Evolutionary conservation across 768 basidiomycete species (phyloP).

Genomic region (Lactarius sp.): DNA sequence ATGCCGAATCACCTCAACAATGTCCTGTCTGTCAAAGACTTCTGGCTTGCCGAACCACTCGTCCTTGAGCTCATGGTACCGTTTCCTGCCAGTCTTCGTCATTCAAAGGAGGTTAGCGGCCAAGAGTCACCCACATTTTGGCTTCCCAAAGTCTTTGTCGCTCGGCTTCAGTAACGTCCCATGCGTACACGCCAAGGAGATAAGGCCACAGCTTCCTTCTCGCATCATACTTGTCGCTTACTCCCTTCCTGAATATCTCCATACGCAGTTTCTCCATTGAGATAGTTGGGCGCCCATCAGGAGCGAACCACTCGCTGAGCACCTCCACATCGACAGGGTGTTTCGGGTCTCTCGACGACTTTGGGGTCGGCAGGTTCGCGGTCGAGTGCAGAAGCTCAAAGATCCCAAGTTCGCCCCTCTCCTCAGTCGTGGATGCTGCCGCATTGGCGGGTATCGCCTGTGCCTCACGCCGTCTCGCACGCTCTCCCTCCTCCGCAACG

Average conservation of each 20-base stretch:
- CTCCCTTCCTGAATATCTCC: slow-evolving; percentile 75
- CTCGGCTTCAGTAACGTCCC: slow-evolving; percentile 64
- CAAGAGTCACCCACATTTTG: slow-evolving; percentile 46
- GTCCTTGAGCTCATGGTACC: slow-evolving; percentile 65
- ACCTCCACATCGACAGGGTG: slow-evolving; percentile 69
- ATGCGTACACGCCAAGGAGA: slow-evolving; percentile 76
- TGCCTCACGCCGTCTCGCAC: slow-evolving; percentile 76
- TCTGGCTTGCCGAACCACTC: slow-evolving; percentile 84
- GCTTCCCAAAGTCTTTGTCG: slow-evolving; percentile 55
- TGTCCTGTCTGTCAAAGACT: slow-evolving; percentile 73
- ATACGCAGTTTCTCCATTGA: slow-evolving; percentile 63
- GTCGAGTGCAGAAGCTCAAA: slow-evolving; percentile 83
- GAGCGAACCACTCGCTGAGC: slow-evolving; percentile 78
- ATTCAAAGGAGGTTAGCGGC: neutral
- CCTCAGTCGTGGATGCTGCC: slow-evolving; percentile 29
- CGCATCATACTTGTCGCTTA: slow-evolving; percentile 47
- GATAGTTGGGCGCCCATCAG: slow-evolving; percentile 62
- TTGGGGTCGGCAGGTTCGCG: slow-evolving; percentile 75
- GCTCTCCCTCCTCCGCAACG: slow-evolving; percentile 97
- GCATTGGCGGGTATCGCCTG: slow-evolving; percentile 56
- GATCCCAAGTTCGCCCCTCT: slow-evolving; percentile 56
- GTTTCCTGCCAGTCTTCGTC: slow-evolving; percentile 41
- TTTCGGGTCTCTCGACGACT: slow-evolving; percentile 72
- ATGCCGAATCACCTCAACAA: slow-evolving; percentile 62
- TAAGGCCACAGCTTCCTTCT: slow-evolving; percentile 88